These are phyloP conservation scores for Carallia brachiata DNA, from an alignment of 345 rosid genomes.

Conservation along the genomic window DNA sequence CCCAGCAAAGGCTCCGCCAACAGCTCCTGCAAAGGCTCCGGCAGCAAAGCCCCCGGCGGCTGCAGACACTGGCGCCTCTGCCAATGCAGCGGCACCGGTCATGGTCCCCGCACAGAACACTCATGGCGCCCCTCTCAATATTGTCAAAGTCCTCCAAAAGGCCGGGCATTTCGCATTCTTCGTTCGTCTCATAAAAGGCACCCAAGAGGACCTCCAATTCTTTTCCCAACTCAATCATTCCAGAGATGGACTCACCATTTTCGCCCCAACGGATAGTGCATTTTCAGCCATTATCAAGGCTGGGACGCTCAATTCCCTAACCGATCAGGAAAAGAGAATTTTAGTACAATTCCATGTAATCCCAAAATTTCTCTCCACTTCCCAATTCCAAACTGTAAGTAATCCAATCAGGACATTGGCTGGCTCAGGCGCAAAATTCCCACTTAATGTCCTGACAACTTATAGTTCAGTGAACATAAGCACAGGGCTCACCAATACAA, in stretches of 20 bases:
- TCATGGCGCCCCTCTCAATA: conserved; percentile 28
- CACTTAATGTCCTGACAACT: conserved; percentile 16
- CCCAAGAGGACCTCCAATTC: conserved; percentile 28
- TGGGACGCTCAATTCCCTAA: conserved; percentile 21
- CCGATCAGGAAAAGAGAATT: conserved; percentile 24
- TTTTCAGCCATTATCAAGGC: conserved; percentile 18
- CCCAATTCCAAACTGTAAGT: conserved; percentile 32
- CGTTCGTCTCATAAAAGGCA: conserved; percentile 23
- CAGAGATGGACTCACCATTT: conserved; percentile 20
- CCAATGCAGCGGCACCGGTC: conserved; percentile 16
- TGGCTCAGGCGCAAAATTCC: conserved; percentile 15
- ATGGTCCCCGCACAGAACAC: conserved; percentile 14
- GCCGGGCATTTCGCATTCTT: conserved; percentile 24
- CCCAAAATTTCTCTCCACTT: conserved; percentile 25
- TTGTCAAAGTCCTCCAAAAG: conserved; percentile 23
- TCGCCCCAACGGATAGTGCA: conserved; percentile 26
- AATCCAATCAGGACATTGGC: conserved; percentile 24
- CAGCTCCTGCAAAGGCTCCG: background rate
- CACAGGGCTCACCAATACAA: conserved; percentile 44
- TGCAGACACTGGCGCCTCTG: background rate
- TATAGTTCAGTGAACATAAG: conserved; percentile 41
- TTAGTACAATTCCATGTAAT: conserved; percentile 23
- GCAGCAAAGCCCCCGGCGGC: background rate
- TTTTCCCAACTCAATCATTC: conserved; percentile 26
- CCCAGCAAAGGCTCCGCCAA: conserved; percentile 13